Conservation (phyloP, 768 basidiomycete species). For the Termitomyces sp. region DNA sequence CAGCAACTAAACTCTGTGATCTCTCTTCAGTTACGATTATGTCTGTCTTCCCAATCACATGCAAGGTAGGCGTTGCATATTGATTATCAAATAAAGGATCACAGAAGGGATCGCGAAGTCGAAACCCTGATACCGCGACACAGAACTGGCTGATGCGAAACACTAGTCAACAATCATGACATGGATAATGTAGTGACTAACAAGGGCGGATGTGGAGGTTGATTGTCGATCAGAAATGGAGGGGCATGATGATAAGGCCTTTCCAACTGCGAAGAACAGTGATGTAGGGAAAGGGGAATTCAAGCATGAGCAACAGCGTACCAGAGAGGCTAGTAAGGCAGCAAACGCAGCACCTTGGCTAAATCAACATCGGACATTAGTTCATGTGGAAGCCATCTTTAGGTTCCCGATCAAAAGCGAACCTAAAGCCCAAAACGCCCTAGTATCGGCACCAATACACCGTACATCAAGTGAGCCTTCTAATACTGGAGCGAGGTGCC, state of each 20-base stretch:
- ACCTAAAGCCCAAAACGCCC: slow-evolving; percentile 84
- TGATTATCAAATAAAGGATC: slow-evolving; percentile 42
- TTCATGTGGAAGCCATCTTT: not conserved
- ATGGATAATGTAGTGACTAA: slow-evolving; percentile 23
- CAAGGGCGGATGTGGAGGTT: slow-evolving; percentile 73
- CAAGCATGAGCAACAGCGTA: slow-evolving; percentile 25
- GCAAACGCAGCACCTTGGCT: slow-evolving; percentile 81
- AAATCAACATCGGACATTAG: not conserved
- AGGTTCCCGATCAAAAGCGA: slow-evolving; percentile 4
- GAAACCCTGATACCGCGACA: slow-evolving; percentile 71
- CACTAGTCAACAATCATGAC: not conserved
- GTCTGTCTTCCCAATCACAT: slow-evolving; percentile 73
- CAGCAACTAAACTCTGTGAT: slow-evolving; percentile 46
- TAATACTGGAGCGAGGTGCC: slow-evolving; percentile 7
- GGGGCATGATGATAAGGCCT: slow-evolving; percentile 40
- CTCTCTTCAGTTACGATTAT: slow-evolving; percentile 70
- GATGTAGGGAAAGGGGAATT: not conserved
- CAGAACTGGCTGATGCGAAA: slow-evolving; percentile 54
- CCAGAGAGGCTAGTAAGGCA: slow-evolving; percentile 62
- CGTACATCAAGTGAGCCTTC: not conserved
- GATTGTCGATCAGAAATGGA: slow-evolving; percentile 56
- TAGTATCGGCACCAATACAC: slow-evolving; percentile 18
- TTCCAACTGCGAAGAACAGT: slow-evolving; percentile 27
- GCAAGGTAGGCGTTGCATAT: slow-evolving; percentile 69
- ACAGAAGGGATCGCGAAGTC: slow-evolving; percentile 40